phyloP scores from a whole-genome alignment of 2,329 filamentous ascomycete species.

The Fusarium sp. region DNA sequence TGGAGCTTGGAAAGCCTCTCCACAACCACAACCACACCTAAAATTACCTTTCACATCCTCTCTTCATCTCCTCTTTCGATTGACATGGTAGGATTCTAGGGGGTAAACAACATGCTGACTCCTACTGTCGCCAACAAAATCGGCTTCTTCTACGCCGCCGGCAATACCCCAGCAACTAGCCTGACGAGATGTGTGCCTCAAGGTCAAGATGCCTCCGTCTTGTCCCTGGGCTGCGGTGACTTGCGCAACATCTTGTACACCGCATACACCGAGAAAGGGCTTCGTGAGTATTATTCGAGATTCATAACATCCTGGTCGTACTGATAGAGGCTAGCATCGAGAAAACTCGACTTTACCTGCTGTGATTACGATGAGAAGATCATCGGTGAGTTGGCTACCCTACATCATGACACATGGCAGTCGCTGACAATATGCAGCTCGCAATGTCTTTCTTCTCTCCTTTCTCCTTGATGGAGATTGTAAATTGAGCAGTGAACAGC shows the following conservation, averaged over 20 bases:
- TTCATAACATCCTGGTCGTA: background rate
- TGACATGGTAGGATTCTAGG: slow-evolving; percentile 1
- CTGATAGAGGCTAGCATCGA: slow-evolving; percentile 48
- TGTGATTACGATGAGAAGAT: slow-evolving; percentile 65
- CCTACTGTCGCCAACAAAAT: slow-evolving; percentile 50
- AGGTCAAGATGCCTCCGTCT: slow-evolving; percentile 61
- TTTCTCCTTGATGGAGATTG: slow-evolving; percentile 59
- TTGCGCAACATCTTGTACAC: slow-evolving; percentile 69
- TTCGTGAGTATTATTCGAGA: slow-evolving; percentile 48
- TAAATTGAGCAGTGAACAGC: slow-evolving; percentile 39
- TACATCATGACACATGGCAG: background rate
- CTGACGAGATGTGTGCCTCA: slow-evolving; percentile 62
- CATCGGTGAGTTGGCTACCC: slow-evolving; percentile 56
- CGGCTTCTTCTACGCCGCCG: slow-evolving; percentile 60
- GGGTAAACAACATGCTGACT: slow-evolving; percentile 50
- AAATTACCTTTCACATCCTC: background rate
- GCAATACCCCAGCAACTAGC: slow-evolving; percentile 66
- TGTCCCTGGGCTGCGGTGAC: slow-evolving; percentile 69
- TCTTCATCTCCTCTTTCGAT: background rate
- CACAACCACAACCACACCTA: background rate
- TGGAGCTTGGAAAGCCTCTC: background rate
- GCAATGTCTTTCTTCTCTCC: slow-evolving; percentile 66
- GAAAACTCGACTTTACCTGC: slow-evolving; percentile 67
- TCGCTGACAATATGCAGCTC: slow-evolving; percentile 53
- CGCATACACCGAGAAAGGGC: slow-evolving; percentile 55